Conservation (phyloP, 345 rosid species). For the Acer campestre region DNA sequence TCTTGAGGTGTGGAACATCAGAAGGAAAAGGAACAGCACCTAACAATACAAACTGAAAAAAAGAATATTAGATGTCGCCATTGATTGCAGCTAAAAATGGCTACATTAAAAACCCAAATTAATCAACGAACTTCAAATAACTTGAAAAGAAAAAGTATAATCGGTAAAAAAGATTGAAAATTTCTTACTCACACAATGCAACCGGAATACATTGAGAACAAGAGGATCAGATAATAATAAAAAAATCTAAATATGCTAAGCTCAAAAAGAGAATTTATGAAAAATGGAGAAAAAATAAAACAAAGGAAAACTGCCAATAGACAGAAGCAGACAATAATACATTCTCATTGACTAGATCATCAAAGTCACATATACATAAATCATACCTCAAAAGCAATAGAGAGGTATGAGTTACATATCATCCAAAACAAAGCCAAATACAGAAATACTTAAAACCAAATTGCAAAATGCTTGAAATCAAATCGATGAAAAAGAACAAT, state of each 20-base stretch:
- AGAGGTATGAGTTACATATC: not conserved
- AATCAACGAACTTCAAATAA: not conserved
- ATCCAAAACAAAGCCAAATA: not conserved
- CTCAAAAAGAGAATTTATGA: not conserved
- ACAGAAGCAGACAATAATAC: too few species aligned
- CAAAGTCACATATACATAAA: not conserved
- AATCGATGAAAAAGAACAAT: not conserved
- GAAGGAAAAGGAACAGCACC: constrained; percentile 87
- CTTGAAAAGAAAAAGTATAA: not conserved
- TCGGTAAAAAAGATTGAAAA: not conserved
- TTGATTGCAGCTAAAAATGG: not conserved
- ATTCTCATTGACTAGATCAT: not conserved
- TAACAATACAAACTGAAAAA: constrained; percentile 58
- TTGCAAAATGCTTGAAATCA: not conserved
- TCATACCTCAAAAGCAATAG: not conserved
- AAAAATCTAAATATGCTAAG: not conserved
- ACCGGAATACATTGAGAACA: not conserved
- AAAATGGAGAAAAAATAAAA: not conserved
- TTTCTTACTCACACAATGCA: not conserved
- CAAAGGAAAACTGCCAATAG: not conserved
- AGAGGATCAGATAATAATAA: not conserved
- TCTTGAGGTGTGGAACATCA: constrained; percentile 74
- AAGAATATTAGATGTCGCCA: constrained; percentile 12
- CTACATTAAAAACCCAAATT: not conserved
- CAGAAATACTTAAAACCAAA: not conserved